Evolutionary conservation across 768 basidiomycete species (phyloP), one percentile per base, ranked within the genome.

Genomic region (Phylloporus arenicola): DNA sequence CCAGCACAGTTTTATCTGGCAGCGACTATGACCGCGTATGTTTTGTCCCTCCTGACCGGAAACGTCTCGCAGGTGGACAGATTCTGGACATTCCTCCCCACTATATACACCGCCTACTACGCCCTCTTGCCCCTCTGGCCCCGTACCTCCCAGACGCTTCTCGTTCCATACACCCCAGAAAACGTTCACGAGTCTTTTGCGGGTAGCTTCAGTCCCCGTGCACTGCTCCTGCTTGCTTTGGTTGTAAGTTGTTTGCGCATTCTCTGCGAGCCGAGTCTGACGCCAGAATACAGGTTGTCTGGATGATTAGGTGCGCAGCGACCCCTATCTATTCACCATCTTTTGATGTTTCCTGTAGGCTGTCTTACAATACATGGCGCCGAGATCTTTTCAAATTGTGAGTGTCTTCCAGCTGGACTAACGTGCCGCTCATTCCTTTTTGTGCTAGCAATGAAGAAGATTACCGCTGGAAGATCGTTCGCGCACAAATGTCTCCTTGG

Each of bases 11-110:
- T 88, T 58, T 86, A 83, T 54, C 45, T 75, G 0, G 73, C 73
- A 27, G 63, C 69, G 0, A 81, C 81, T 0, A 52, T 63, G 4
- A 61, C 63, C 0, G 77, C 80, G 7, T 92, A 79, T 59, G 55
- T 87, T 7, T 63, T 76, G 5, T 87, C 86, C 7, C 44, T 90
- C 20, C 41, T 87, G 33, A 91, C 88, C 0, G 76, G 78, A 37
- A 93, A 94, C 58, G 85, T 88, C 43, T 89, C 86, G 1, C 89
- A 92, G 63, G 91, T 94, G 22, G 92, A 97, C 70, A 81, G 89
- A 25, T 62, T 92, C 24, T 84, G 83, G 83, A 81, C 88, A 0
- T 81, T 92, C 65, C 59, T 89, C 31, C 93, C 94, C 0, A 76
- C 85, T 7, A 75, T 94, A 17, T 95, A 94, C 68, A 81, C 84